Base-by-base conservation (phyloP, 306 rosid species). In the Erythrophleum fordii region DNA sequence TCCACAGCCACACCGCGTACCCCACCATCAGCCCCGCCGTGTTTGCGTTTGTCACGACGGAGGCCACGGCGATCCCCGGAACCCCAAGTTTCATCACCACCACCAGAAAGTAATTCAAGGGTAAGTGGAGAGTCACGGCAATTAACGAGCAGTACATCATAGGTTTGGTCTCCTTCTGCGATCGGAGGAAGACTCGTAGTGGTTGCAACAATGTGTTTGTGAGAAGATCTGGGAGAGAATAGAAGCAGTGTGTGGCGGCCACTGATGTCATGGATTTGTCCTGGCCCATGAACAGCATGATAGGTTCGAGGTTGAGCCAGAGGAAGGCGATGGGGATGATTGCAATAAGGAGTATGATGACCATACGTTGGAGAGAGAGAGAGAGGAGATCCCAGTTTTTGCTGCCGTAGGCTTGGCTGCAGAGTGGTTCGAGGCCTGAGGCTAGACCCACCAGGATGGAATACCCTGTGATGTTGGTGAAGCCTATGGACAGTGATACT, bases 381-480 rank as follows among this genome's bases (percentile, higher is more conserved):
- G 90, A 72, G 3, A 92, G 93, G 0, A 92, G 92, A 8, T 90
- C 90, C 88, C 90, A 89, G 77, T 94, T 94, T 60, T 88, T 87
- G 87, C 86, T 82, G 0, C 98, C 98, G 52, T 78, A 88, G 58
- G 98, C 91, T 82, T 89, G 61, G 98, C 91, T 85, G 60, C 97
- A 94, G 1, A 92, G 88, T 0, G 98, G 97, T 49, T 94, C 98
- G 0, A 94, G 96, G 23, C 98, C 98, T 0, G 97, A 84, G 4
- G 98, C 93, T 0, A 94, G 89, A 7, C 97, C 98, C 64, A 88
- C 89, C 5, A 94, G 77, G 52, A 94, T 93, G 66, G 98, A 94
- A 90, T 94, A 94, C 69, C 98, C 98, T 12, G 98, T 94, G 72
- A 94, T 92, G 89, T 94, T 94, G 53, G 98, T 92, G 86, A 94